These are phyloP conservation scores for Anastatica hierochuntica DNA, from an alignment of 345 rosid species.

Conservation along the genomic window DNA sequence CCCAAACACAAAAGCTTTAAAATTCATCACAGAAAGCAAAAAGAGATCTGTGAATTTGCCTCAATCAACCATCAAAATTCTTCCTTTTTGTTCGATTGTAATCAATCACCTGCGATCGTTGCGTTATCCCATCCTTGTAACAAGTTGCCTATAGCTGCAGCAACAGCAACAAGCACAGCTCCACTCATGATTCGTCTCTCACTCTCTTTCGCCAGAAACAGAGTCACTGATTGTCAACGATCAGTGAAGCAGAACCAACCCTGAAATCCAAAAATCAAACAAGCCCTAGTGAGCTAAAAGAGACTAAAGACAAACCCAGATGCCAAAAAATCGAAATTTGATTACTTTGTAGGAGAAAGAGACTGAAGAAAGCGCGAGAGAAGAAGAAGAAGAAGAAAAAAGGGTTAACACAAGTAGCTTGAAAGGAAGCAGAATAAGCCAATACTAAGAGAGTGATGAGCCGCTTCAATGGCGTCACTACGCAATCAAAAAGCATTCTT, in stretches of 20 bases:
- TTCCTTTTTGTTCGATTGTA: not conserved
- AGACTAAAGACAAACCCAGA: not conserved
- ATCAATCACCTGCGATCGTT: conserved; percentile 72
- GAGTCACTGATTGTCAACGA: conserved; percentile 4
- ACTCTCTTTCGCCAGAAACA: conserved; percentile 14
- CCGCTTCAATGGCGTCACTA: conserved; percentile 37
- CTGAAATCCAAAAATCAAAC: conserved; percentile 26
- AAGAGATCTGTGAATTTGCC: conserved; percentile 3
- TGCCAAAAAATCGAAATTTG: no score
- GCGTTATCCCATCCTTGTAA: conserved; percentile 99
- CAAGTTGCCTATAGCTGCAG: conserved; percentile 85
- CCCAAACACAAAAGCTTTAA: not conserved
- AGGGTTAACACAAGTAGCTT: conserved; percentile 28
- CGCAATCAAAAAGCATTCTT: conserved; percentile 11
- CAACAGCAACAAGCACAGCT: conserved; percentile 82
- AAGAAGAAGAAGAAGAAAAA: not conserved
- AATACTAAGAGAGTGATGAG: not conserved
- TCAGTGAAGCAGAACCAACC: conserved; percentile 14
- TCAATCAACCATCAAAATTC: conserved; percentile 1
- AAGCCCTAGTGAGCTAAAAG: conserved; percentile 9
- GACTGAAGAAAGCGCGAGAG: not conserved
- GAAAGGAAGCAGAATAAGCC: conserved; percentile 26
- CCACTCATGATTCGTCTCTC: conserved; percentile 47
- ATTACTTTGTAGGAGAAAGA: no score
- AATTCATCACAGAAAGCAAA: conserved; percentile 11